Conservation (phyloP, 176 grass and related monocot species). For the Aegilops longissima region DNA sequence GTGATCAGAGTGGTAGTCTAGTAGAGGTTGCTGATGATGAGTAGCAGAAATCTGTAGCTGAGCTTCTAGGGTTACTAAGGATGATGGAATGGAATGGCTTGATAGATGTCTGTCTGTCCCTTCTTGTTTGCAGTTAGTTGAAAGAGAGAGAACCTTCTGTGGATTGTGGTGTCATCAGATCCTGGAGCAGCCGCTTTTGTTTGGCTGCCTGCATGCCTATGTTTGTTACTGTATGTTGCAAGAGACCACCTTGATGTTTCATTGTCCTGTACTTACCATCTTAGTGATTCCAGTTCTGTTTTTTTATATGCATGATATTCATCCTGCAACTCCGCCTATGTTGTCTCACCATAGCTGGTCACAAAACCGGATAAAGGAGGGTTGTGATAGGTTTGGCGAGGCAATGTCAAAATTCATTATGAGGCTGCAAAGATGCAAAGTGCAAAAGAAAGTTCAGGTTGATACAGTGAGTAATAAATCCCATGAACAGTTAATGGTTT, state of each 20-base stretch:
- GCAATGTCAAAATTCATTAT: too few species aligned
- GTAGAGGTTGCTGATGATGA: constrained; percentile 9
- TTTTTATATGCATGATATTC: too few species aligned
- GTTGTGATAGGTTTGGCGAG: too few species aligned
- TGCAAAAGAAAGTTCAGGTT: too few species aligned
- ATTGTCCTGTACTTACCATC: neutral
- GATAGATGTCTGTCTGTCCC: neutral
- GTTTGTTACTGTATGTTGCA: constrained; percentile 1
- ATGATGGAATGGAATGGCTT: neutral
- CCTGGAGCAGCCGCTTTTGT: constrained; percentile 24
- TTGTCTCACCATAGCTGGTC: too few species aligned
- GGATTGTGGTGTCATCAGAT: neutral
- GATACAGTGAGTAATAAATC: too few species aligned
- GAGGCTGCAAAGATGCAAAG: neutral
- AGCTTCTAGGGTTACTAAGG: neutral
- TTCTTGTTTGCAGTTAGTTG: neutral
- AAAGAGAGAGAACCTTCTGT: neutral
- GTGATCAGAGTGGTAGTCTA: neutral
- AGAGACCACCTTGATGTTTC: neutral
- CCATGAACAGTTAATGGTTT: too few species aligned
- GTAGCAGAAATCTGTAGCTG: constrained; percentile 5
- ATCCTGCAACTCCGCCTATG: too few species aligned
- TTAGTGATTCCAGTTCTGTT: neutral
- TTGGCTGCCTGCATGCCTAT: constrained; percentile 3
- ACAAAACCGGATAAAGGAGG: too few species aligned